Conservation (phyloP, 768 basidiomycete genomes). For the Candolleomyces efflorescens region DNA sequence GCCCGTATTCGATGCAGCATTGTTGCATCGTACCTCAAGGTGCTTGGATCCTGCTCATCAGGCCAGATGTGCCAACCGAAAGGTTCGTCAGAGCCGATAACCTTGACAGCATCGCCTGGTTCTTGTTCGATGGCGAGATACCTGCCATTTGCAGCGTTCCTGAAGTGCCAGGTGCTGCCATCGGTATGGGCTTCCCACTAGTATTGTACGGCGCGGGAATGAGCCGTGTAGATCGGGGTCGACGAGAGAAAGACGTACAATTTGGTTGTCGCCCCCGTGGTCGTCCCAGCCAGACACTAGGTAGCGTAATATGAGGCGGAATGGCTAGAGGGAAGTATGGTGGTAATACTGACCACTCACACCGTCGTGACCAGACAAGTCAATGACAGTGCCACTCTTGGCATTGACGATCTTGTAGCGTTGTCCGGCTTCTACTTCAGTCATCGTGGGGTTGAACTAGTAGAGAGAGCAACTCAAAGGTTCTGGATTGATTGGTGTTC, state of each 20-base stretch:
- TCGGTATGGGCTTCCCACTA: neutral
- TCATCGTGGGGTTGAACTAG: neutral
- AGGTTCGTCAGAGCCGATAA: slow-evolving; percentile 34
- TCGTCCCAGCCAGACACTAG: slow-evolving; percentile 46
- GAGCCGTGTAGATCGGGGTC: neutral
- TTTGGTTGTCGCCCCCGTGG: slow-evolving; percentile 45
- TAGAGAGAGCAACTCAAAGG: neutral
- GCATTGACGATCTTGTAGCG: slow-evolving; percentile 48
- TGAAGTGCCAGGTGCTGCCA: slow-evolving; percentile 33
- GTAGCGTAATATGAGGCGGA: neutral
- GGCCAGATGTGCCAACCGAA: slow-evolving; percentile 48
- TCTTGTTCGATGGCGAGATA: slow-evolving; percentile 39
- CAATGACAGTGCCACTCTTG: slow-evolving; percentile 48
- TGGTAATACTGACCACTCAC: slow-evolving; percentile 31
- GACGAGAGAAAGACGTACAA: neutral
- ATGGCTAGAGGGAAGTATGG: neutral
- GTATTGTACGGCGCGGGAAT: no score
- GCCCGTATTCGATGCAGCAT: neutral
- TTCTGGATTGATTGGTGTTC: neutral
- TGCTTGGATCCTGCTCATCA: slow-evolving; percentile 32
- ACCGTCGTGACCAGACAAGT: slow-evolving; percentile 52
- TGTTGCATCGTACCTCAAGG: slow-evolving; percentile 35
- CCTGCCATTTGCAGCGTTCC: slow-evolving; percentile 32
- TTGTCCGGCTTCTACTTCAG: slow-evolving; percentile 27
- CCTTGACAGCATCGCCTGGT: slow-evolving; percentile 32